A percentile compares a stretch with the other conserved stretches of the same genome.
Evolutionary conservation across 2,329 filamentous ascomycete species (phyloP).

Genomic region (Diaporthe sp.): DNA sequence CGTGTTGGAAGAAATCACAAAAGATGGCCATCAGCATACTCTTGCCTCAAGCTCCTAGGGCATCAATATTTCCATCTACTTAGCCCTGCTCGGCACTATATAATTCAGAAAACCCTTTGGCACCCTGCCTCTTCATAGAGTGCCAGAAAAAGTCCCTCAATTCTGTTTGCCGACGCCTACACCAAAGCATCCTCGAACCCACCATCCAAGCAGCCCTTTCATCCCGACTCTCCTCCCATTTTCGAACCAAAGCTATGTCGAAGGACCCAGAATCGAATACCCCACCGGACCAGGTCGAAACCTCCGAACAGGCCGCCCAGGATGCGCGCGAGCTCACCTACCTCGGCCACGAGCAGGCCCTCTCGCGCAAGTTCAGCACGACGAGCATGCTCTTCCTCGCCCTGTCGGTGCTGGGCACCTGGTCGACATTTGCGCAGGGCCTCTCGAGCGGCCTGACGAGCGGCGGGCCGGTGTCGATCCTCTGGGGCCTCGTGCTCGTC

Average conservation of each 20-base stretch:
- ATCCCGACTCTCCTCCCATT: not conserved
- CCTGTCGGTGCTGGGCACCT: constrained; percentile 9
- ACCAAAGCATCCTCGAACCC: not conserved
- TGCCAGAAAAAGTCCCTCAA: too few species aligned
- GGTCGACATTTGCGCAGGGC: not conserved
- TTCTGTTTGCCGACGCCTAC: not conserved
- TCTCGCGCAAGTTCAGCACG: constrained; percentile 5
- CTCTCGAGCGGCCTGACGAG: constrained; percentile 18
- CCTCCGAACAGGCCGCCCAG: not conserved
- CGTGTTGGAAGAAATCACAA: not conserved
- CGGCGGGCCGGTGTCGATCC: constrained; percentile 22
- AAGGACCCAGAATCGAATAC: constrained; percentile 1
- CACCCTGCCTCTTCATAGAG: not conserved
- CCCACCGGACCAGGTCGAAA: not conserved
- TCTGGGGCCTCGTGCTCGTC: constrained; percentile 8
- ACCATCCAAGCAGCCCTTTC: not conserved
- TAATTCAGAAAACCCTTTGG: not conserved
- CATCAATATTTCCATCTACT: not conserved
- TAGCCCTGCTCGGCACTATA: not conserved
- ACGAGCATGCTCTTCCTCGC: constrained; percentile 24
- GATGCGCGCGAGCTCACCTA: constrained; percentile 21
- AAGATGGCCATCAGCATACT: not conserved
- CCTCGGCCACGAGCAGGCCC: constrained; percentile 24
- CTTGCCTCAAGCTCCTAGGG: not conserved
- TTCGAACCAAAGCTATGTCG: not conserved